Conservation (phyloP, 192 early-diverging fungal species). For the Fimicolochytrium jonesii region DNA sequence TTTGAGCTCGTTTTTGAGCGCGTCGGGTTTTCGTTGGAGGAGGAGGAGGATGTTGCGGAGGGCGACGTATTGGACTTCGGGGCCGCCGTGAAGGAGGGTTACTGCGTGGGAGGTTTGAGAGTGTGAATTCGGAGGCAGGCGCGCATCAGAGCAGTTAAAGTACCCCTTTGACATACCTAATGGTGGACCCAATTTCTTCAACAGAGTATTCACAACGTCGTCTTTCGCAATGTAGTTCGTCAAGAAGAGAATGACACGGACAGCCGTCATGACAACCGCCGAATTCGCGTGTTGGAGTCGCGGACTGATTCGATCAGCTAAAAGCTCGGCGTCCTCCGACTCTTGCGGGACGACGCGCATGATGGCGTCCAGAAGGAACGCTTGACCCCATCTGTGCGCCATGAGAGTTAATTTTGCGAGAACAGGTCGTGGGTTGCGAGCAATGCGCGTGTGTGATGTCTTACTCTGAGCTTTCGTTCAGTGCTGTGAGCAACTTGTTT, state of each 20-base stretch:
- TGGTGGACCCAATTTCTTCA: slow-evolving; percentile 85
- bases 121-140: too few relatives aligned
- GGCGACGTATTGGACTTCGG: slow-evolving; percentile 96
- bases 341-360: slow-evolving; percentile 89
- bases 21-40: slow-evolving; percentile 83
- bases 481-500: slow-evolving; percentile 84
- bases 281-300: slow-evolving; percentile 95
- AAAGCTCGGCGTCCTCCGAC: slow-evolving; percentile 78
- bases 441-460: neutral
- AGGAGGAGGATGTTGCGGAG: slow-evolving; percentile 94
- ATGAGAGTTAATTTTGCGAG: neutral
- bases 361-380: slow-evolving; percentile 74
- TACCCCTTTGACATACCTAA: slow-evolving; percentile 52
- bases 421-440: neutral
- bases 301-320: slow-evolving; percentile 87
- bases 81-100: slow-evolving; percentile 80
- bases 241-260: slow-evolving; percentile 87
- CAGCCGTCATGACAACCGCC: slow-evolving; percentile 88
- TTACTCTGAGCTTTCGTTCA: slow-evolving; percentile 96
- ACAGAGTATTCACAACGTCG: slow-evolving; percentile 66
- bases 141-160: too few relatives aligned
- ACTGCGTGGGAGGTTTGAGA: too few relatives aligned
- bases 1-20: slow-evolving; percentile 89
- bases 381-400: slow-evolving; percentile 85
- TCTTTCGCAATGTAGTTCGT: slow-evolving; percentile 89